A percentile compares a stretch with the other conserved stretches of the same genome.
These are phyloP conservation scores for Botrytis squamosa DNA, from an alignment of 2,329 filamentous ascomycete genomes.

Conservation along the genomic window DNA sequence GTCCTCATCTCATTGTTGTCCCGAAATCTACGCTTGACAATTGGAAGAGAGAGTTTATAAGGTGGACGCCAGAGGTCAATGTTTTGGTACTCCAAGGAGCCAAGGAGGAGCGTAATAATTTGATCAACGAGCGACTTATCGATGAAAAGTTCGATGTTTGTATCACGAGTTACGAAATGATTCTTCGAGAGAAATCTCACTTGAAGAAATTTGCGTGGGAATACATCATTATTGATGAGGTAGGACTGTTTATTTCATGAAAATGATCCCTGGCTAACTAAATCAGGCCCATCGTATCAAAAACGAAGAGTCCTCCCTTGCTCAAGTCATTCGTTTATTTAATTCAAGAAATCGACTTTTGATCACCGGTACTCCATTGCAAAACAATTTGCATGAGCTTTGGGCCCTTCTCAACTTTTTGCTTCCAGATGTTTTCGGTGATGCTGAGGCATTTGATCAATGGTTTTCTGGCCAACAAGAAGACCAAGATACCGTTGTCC, in stretches of 20 bases:
- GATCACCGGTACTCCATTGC: slow-evolving; percentile 93
- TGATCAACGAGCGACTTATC: slow-evolving; percentile 89
- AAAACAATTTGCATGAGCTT: slow-evolving; percentile 97
- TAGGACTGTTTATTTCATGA: slow-evolving; percentile 23
- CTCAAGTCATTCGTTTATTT: slow-evolving; percentile 94
- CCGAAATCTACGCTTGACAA: slow-evolving; percentile 98
- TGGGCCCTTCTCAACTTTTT: slow-evolving; percentile 98
- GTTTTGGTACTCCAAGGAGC: slow-evolving; percentile 90
- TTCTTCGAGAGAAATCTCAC: slow-evolving; percentile 89
- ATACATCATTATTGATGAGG: slow-evolving; percentile 98
- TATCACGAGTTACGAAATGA: slow-evolving; percentile 99
- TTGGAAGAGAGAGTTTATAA: slow-evolving; percentile 92
- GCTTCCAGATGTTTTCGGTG: slow-evolving; percentile 96
- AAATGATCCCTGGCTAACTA: slow-evolving; percentile 20
- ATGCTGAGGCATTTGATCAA: slow-evolving; percentile 93
- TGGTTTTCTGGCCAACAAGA: slow-evolving; percentile 92
- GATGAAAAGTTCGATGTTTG: slow-evolving; percentile 97
- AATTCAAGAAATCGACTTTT: slow-evolving; percentile 91
- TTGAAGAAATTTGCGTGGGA: slow-evolving; percentile 99
- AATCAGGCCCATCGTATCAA: slow-evolving; percentile 85
- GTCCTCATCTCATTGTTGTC: slow-evolving; percentile 87
- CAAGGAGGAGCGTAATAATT: slow-evolving; percentile 84
- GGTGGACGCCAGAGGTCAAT: slow-evolving; percentile 94
- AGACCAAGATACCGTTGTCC: slow-evolving; percentile 92
- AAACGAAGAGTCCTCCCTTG: slow-evolving; percentile 95